Evolutionary conservation across 2,329 filamentous ascomycete genomes (phyloP), one percentile per base, ranked within the genome.

Genomic region (Uncinocarpus reesii): DNA sequence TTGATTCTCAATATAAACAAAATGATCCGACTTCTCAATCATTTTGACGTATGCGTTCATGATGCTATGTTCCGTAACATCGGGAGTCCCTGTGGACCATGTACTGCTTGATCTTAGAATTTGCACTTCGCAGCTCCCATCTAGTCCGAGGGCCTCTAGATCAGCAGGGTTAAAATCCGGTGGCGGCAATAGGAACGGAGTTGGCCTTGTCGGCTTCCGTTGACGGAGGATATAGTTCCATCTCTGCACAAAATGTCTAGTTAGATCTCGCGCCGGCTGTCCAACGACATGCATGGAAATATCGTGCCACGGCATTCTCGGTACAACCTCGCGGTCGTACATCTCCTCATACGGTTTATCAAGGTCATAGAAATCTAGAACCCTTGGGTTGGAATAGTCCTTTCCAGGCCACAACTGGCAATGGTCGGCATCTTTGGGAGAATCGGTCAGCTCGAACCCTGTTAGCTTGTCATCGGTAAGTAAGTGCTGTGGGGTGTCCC

Each of bases 251-350:
- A 96, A 98, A 63, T 98, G 89, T 65, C 96, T 88, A 0, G 89
- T 90, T 57, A 98, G 92, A 60, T 96, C 90, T 62, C 90, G 88
- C 8, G 95, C 86, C 54, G 82, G 86, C 20, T 89, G 86, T 0
- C 92, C 90, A 51, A 92, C 78, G 11, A 95, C 58, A 10, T 84
- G 88, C 86, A 96, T 93, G 8, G 86, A 77, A 3, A 95, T 88
- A 63, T 98, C 92, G 62, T 96, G 90, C 92, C 92, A 98, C 0
- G 92, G 90, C 92, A 98, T 96, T 24, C 92, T 82, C 6, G 89
- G 90, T 58, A 83, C 92, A 44, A 95, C 87, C 2, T 84, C 80
- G 67, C 96, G 96, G 65, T 81, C 87, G n/a, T 96, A 72, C 64
- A 95, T 87, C 56, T 98, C 96, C 47, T 83, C 78, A 65, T 92